Percentiles rank a stretch among this genome's conserved stretches.
Evolutionary conservation across 2,329 filamentous ascomycete species (phyloP).

Genomic region (Neofusicoccum parvum): DNA sequence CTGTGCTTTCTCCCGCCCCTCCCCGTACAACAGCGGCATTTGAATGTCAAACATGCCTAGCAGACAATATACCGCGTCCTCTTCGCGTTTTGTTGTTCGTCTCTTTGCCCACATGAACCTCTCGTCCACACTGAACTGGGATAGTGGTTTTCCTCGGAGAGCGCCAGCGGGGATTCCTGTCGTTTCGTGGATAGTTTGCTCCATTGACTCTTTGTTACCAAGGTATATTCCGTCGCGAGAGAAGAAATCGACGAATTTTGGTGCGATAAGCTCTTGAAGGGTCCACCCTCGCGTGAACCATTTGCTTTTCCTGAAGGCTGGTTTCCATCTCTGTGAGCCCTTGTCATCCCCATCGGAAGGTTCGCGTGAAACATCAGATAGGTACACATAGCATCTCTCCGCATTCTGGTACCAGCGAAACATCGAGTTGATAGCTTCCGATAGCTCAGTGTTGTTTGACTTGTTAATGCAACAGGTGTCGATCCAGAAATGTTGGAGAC

Average conservation of each 20-base stretch:
- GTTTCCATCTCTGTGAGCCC: neutral
- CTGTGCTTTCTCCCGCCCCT: neutral
- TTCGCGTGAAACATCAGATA: slow-evolving; percentile 21
- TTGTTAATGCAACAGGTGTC: slow-evolving; percentile 29
- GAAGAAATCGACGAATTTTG: slow-evolving; percentile 18
- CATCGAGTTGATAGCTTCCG: slow-evolving; percentile 27
- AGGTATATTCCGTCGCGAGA: neutral
- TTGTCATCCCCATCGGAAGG: neutral
- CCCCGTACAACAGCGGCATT: neutral
- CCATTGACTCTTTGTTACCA: slow-evolving; percentile 10
- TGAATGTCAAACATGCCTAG: slow-evolving; percentile 14
- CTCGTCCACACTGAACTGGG: neutral
- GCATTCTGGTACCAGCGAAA: slow-evolving; percentile 26
- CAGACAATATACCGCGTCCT: slow-evolving; percentile 17
- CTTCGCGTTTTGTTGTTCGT: slow-evolving; percentile 6
- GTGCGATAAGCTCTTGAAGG: slow-evolving; percentile 22
- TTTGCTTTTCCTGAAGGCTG: neutral
- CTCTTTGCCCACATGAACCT: neutral
- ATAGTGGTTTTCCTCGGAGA: neutral
- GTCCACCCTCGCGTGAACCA: slow-evolving; percentile 24
- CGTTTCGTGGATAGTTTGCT: neutral
- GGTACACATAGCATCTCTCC: slow-evolving; percentile 23
- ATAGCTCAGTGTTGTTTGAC: slow-evolving; percentile 23
- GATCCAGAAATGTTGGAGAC: slow-evolving; percentile 25
- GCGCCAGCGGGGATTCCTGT: neutral